A percentile compares a stretch with the other conserved stretches of the same genome.
phyloP scores from a whole-genome alignment of 1,284 basidiomycete species.

The Boletus sp. region DNA sequence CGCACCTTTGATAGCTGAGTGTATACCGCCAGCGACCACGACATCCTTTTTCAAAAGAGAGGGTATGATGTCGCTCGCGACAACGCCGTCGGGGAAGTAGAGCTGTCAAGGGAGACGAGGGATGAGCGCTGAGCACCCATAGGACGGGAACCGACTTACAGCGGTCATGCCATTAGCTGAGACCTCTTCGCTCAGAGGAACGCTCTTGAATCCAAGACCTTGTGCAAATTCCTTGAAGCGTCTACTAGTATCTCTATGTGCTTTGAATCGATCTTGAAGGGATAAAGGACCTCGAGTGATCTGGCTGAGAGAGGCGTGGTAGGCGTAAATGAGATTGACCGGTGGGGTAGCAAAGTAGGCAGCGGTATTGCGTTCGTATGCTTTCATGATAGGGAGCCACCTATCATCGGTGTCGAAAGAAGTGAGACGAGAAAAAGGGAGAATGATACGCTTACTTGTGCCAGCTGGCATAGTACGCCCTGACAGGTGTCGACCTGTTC shows the following conservation, averaged over 20 bases:
- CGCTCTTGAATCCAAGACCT: conserved; percentile 70
- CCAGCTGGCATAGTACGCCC: conserved; percentile 89
- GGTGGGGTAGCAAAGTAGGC: conserved; percentile 95
- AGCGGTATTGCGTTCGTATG: conserved; percentile 71
- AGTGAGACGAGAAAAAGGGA: background rate
- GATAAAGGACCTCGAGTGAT: conserved; percentile 62
- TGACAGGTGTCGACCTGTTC: conserved; percentile 64
- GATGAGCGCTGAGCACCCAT: background rate
- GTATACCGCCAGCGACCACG: conserved; percentile 87
- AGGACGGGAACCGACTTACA: conserved; percentile 36
- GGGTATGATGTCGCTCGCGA: conserved; percentile 71
- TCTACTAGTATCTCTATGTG: conserved; percentile 72
- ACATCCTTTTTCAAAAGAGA: conserved; percentile 67
- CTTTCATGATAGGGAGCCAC: conserved; percentile 93
- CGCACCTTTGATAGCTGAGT: conserved; percentile 81
- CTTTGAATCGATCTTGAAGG: conserved; percentile 76
- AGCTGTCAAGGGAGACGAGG: conserved; percentile 37
- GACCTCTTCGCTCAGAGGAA: conserved; percentile 58
- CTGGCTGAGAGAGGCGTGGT: conserved; percentile 72
- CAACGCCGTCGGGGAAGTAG: conserved; percentile 76
- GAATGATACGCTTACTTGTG: conserved; percentile 50
- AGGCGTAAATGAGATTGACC: conserved; percentile 92
- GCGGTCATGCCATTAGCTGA: conserved; percentile 96
- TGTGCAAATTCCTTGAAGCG: conserved; percentile 71
- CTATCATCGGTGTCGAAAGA: conserved; percentile 33